A percentile compares a stretch with the other conserved stretches of the same genome.
Evolutionary conservation across 257 asterid species (phyloP).

Genomic region (Solanum dulcamara): DNA sequence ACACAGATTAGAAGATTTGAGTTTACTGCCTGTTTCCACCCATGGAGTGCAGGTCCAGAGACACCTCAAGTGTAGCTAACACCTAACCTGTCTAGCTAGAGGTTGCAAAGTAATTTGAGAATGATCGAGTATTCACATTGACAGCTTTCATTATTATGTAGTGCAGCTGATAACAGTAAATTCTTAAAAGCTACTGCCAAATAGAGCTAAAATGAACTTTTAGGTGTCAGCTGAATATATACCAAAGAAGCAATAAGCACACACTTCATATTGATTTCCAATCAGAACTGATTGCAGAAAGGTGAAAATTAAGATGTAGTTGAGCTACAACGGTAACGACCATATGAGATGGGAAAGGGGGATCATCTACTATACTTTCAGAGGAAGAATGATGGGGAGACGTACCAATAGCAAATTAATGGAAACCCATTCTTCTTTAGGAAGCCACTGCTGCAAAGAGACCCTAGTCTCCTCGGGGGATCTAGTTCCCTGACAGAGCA

Average conservation of each 20-base stretch:
- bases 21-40: background rate
- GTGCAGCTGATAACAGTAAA: background rate
- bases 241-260: background rate
- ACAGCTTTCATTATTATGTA: background rate
- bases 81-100: background rate
- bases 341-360: background rate
- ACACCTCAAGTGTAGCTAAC: background rate
- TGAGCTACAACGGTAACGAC: no score
- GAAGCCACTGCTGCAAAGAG: slow-evolving; percentile 93
- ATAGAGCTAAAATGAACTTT: background rate
- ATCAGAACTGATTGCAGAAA: background rate
- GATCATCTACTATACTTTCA: background rate
- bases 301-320: background rate
- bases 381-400: background rate
- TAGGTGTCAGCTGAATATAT: background rate
- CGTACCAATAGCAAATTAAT: slow-evolving; percentile 92
- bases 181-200: no score
- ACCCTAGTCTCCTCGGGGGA: slow-evolving; percentile 81
- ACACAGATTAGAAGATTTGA: background rate
- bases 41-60: background rate
- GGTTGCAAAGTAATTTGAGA: background rate
- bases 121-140: background rate
- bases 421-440: slow-evolving; percentile 94
- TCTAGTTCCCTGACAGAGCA: slow-evolving; percentile 42
- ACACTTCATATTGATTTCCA: background rate